Base-by-base conservation (phyloP, 306 rosid genomes). In the Myrica gale region DNA sequence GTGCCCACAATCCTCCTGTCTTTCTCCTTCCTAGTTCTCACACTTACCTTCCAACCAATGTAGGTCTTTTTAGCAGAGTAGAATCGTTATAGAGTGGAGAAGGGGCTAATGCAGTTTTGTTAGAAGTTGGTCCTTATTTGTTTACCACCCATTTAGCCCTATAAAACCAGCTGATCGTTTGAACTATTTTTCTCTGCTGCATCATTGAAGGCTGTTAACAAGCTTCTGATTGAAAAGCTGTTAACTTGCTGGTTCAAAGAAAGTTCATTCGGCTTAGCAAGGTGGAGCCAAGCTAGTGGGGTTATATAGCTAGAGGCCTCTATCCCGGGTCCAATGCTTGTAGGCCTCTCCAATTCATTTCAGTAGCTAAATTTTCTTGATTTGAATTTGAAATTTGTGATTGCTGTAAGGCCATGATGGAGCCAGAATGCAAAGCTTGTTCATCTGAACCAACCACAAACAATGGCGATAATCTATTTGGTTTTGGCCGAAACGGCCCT, bases 31-130 rank as follows among this genome's bases (percentile, higher is more conserved):
- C 37, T 80, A 23, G 69, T 79, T 51, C 42, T 86, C 76, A 17
- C 76, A 19, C 68, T 83, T 51, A 44, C 63, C 83, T 73, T 75
- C 46, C 61, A 68, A 53, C 66, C 75, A 51, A 51, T 68, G 65
- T 62, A 74, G 79, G 78, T 68, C 80, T 78, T 65, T 69, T 66
- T 20, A 75, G 68, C 52, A 52, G 78, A 58, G 21, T 71, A 69
- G 54, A 52, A 44, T 68, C 61, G 58, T 57, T 76, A 67, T 51
- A 63, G 68, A 7, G 50, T 19, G 66, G 56, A 23, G 50, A 58
- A 86, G 82, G 78, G 87, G 89, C 76, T 81, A 78, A 55, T 48
- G 73, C 89, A 91, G 82, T 94, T 95, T 92, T 92, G 96, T 79
- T 91, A 88, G 84, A 81, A 78, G 85, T 79, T 76, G 39, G 76